Evolutionary conservation across 2,329 filamentous ascomycete species (phyloP).

Genomic region (Colletotrichum sp.): DNA sequence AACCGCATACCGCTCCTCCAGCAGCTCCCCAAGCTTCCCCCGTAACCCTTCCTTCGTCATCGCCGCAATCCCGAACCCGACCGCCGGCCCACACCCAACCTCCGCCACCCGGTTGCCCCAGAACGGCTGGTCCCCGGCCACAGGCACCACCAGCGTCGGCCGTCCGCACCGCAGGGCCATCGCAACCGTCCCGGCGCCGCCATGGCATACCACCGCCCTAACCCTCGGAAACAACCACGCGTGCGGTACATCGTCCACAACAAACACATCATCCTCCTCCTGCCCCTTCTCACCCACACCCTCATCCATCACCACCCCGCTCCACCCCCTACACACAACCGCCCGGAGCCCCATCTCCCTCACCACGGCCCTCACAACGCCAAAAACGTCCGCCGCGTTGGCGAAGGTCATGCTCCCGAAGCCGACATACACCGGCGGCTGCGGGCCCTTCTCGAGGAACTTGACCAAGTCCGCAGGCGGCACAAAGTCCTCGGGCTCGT

Average conservation of each 20-base stretch:
- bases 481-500: conserved; percentile 45
- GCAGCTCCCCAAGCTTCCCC: neutral
- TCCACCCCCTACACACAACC: conserved; percentile 6
- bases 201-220: conserved; percentile 16
- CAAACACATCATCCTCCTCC: neutral
- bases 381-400: neutral
- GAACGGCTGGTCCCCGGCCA: conserved; percentile 17
- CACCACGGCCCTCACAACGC: neutral
- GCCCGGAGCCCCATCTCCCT: neutral
- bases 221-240: conserved; percentile 16
- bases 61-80: neutral
- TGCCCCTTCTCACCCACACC: neutral
- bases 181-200: conserved; percentile 13
- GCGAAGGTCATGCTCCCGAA: conserved; percentile 36
- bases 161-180: conserved; percentile 11
- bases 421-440: conserved; percentile 35
- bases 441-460: conserved; percentile 31
- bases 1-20: neutral
- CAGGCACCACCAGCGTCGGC: conserved; percentile 14
- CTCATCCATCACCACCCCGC: neutral
- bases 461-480: conserved; percentile 41
- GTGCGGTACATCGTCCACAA: conserved; percentile 16
- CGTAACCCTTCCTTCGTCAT: neutral
- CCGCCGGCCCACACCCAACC: conserved; percentile 2
- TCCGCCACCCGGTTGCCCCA: conserved; percentile 1